These are phyloP conservation scores for Ascodesmis nigricans DNA, from an alignment of 495 filamentous ascomycete species.

Conservation along the genomic window DNA sequence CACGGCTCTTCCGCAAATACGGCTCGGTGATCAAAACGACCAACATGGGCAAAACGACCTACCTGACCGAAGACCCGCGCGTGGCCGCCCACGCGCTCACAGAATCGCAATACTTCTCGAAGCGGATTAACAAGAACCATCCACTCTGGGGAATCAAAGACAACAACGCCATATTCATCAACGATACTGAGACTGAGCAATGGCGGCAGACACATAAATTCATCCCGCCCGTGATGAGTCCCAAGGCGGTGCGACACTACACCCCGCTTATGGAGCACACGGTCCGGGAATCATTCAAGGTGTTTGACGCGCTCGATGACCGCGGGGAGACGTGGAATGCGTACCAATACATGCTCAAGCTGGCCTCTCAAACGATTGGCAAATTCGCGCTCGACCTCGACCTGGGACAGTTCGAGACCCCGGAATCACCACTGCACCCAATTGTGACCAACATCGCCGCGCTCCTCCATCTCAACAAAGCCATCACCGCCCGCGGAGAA, in stretches of 20 bases:
- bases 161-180: conserved; percentile 29
- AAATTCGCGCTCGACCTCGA: conserved; percentile 31
- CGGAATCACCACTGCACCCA: conserved; percentile 26
- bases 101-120: conserved; percentile 32
- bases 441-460: conserved; percentile 26
- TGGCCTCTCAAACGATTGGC: conserved; percentile 31
- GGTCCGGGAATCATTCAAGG: conserved; percentile 25
- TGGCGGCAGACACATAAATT: conserved; percentile 34
- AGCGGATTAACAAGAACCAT: conserved; percentile 29
- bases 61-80: conserved; percentile 30
- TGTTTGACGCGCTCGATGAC: conserved; percentile 33
- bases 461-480: conserved; percentile 30
- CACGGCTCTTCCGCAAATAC: conserved; percentile 32
- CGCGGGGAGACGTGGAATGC: conserved; percentile 32
- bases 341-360: conserved; percentile 38
- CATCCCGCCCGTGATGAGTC: conserved; percentile 31
- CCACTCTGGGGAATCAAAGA: conserved; percentile 30
- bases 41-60: conserved; percentile 30
- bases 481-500: conserved; percentile 26
- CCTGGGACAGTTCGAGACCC: conserved; percentile 29
- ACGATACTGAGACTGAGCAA: conserved; percentile 29
- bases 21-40: conserved; percentile 33
- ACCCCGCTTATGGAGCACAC: conserved; percentile 32
- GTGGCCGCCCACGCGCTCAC: conserved; percentile 25
- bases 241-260: conserved; percentile 35